A percentile compares a stretch with the other conserved stretches of the same genome.
These are phyloP conservation scores for Schizosaccharomyces octosporus DNA, from an alignment of 805 yeast genomes.

Conservation along the genomic window DNA sequence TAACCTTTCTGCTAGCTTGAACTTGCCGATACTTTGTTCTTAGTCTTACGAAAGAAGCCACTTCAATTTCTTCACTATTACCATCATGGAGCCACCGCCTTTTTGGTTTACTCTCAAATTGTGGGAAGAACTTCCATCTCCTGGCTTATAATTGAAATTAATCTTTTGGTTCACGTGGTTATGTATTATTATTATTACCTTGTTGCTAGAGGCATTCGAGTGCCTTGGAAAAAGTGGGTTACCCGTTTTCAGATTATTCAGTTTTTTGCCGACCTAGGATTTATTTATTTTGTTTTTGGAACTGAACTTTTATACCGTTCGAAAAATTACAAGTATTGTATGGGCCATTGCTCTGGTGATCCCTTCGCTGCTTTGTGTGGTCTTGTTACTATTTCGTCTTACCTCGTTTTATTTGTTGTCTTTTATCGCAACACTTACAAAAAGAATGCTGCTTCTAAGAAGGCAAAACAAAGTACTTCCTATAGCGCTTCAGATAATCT, in stretches of 20 bases:
- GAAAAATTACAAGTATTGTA: constrained; percentile 35
- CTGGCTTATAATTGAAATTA: constrained; percentile 78
- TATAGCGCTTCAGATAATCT: background rate
- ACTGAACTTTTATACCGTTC: constrained; percentile 58
- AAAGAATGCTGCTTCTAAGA: constrained; percentile 10
- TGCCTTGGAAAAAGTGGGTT: constrained; percentile 99
- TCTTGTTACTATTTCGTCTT: constrained; percentile 62
- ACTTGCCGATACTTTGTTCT: constrained; percentile 69
- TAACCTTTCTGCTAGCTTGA: constrained; percentile 24
- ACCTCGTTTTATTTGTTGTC: constrained; percentile 61
- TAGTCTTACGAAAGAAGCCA: constrained; percentile 74
- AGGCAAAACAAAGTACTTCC: background rate
- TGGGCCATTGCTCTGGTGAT: constrained; percentile 71
- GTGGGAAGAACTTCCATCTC: constrained; percentile 70
- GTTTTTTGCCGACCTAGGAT: constrained; percentile 56
- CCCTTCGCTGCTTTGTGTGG: constrained; percentile 83
- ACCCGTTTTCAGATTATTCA: constrained; percentile 85
- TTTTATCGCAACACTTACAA: constrained; percentile 12
- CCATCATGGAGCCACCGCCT: constrained; percentile 93
- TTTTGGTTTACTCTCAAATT: constrained; percentile 75
- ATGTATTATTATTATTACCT: constrained; percentile 95
- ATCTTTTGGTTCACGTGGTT: constrained; percentile 74
- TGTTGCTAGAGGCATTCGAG: constrained; percentile 73
- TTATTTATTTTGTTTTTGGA: constrained; percentile 80
- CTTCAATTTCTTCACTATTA: constrained; percentile 72